A percentile compares a stretch with the other conserved stretches of the same genome.
These are phyloP conservation scores for Platanthera zijinensis DNA, from an alignment of 106 monocot species.

Conservation along the genomic window DNA sequence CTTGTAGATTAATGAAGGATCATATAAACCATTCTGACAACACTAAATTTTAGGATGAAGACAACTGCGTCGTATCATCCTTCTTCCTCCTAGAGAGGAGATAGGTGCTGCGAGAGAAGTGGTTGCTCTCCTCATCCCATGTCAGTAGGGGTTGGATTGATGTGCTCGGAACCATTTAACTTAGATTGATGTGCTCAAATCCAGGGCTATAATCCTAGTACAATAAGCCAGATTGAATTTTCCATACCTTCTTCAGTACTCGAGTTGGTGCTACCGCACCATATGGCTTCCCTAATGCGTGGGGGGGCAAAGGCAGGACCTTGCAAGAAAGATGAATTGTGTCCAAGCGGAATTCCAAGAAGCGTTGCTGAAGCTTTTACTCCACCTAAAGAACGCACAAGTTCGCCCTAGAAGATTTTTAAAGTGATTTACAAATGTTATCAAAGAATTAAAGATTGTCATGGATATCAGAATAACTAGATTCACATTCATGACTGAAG, in stretches of 20 bases:
- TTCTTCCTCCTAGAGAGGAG: too few species aligned
- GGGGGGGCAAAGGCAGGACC: slow-evolving; percentile 99
- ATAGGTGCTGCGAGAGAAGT: too few species aligned
- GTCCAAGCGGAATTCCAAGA: slow-evolving; percentile 89
- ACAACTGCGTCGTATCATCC: too few species aligned
- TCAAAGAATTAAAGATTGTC: not conserved
- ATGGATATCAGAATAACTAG: slow-evolving; percentile 1
- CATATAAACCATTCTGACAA: too few species aligned
- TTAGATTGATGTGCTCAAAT: not conserved
- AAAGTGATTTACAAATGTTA: not conserved
- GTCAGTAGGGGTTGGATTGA: too few species aligned
- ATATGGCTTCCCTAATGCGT: slow-evolving; percentile 94
- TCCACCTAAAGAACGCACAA: slow-evolving; percentile 75
- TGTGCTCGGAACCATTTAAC: too few species aligned
- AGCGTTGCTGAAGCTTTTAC: slow-evolving; percentile 78
- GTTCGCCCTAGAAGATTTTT: slow-evolving; percentile 51
- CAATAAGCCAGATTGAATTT: not conserved
- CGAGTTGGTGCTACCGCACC: slow-evolving; percentile 98
- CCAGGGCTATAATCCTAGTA: not conserved
- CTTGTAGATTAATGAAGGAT: too few species aligned
- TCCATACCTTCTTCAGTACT: slow-evolving; percentile 83
- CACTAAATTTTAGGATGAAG: too few species aligned
- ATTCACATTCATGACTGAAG: not conserved
- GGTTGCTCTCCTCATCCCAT: too few species aligned
- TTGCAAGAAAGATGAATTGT: slow-evolving; percentile 96